Conservation (phyloP, 2,329 filamentous ascomycete species). For the Epichloe gansuensis region DNA sequence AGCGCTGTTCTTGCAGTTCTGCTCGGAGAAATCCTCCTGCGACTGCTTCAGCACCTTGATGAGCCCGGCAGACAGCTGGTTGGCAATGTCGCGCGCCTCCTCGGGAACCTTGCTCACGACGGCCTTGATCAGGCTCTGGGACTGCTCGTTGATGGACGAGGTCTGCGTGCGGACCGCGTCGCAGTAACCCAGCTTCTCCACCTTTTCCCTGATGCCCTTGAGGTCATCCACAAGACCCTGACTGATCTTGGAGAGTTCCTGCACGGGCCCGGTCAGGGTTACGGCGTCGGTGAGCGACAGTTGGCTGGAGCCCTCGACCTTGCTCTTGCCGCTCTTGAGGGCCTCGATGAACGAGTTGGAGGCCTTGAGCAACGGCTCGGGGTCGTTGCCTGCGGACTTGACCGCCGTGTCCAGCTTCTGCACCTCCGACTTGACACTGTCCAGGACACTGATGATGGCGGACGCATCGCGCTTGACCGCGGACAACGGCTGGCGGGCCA, state of each 20-base stretch:
- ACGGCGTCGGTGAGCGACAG: conserved; percentile 9
- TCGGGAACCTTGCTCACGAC: conserved; percentile 17
- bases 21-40: conserved; percentile 12
- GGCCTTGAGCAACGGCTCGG: conserved; percentile 8
- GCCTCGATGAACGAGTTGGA: conserved; percentile 10
- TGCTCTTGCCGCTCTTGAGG: conserved; percentile 9
- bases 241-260: conserved; percentile 12
- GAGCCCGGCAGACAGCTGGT: conserved; percentile 13
- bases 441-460: conserved; percentile 7
- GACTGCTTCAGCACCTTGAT: conserved; percentile 10
- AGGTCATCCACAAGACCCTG: conserved; percentile 13
- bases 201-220: conserved; percentile 11
- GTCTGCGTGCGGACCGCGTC: conserved; percentile 12
- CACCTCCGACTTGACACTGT: conserved; percentile 7
- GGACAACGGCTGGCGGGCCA: not conserved
- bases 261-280: conserved; percentile 6
- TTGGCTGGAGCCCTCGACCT: conserved; percentile 3
- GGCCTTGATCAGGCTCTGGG: conserved; percentile 16
- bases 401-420: conserved; percentile 11
- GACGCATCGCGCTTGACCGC: conserved; percentile 4
- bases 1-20: conserved; percentile 15
- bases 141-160: conserved; percentile 11
- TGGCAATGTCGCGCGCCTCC: conserved; percentile 15
- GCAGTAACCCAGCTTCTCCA: conserved; percentile 17
- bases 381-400: conserved; percentile 12